Conservation (phyloP, 2,329 filamentous ascomycete genomes). For the Helicocarpus griseus region DNA sequence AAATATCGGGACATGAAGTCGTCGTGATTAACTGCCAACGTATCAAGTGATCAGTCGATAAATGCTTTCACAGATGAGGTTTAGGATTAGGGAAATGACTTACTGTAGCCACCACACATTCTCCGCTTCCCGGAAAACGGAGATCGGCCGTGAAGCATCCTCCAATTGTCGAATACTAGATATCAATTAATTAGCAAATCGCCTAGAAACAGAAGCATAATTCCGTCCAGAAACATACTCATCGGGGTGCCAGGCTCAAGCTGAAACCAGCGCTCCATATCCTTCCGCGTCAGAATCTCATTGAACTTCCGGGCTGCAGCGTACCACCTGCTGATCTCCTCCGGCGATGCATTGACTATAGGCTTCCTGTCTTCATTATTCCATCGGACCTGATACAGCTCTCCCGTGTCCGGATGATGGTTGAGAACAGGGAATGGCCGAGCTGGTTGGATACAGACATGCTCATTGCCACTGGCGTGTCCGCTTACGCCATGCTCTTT, state of each 20-base stretch:
- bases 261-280: constrained; percentile 70
- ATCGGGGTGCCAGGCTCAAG: constrained; percentile 68
- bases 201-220: neutral
- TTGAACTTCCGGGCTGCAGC: constrained; percentile 66
- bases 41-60: constrained; percentile 8
- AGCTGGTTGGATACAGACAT: constrained; percentile 68
- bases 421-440: constrained; percentile 63
- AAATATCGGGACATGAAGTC: constrained; percentile 71
- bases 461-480: constrained; percentile 81
- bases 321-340: constrained; percentile 60
- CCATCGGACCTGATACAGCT: constrained; percentile 66
- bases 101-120: constrained; percentile 86
- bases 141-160: constrained; percentile 77
- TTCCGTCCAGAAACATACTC: constrained; percentile 44
- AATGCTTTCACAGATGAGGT: neutral
- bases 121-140: constrained; percentile 74
- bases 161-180: constrained; percentile 90
- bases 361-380: constrained; percentile 83
- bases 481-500: constrained; percentile 52
- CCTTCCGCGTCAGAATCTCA: constrained; percentile 53
- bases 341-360: constrained; percentile 45
- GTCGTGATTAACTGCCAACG: constrained; percentile 48
- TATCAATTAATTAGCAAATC: constrained; percentile 6
- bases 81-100: constrained; percentile 29
- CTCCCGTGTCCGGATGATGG: constrained; percentile 36